phyloP scores from a whole-genome alignment of 73 alveolate species.

The Blepharisma japonicum region DNA sequence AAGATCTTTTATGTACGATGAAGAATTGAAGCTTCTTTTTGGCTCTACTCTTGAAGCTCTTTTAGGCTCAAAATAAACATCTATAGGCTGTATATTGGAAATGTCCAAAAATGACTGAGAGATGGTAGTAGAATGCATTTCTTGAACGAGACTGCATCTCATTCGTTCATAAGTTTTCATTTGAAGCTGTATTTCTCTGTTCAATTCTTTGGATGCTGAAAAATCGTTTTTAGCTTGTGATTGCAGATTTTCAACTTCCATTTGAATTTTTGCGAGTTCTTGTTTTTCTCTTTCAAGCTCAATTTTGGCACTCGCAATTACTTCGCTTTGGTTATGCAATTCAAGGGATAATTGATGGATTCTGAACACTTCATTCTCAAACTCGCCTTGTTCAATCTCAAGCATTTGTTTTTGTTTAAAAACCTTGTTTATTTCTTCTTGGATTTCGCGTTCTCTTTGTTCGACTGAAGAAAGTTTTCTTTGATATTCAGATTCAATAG shows the following conservation, averaged over 20 bases:
- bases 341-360: slow-evolving; percentile 8
- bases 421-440: neutral
- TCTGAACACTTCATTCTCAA: slow-evolving; percentile 3
- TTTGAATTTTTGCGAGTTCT: neutral
- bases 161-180: slow-evolving; percentile 22
- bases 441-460: neutral
- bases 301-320: neutral
- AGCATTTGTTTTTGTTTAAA: neutral
- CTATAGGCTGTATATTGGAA: too few species aligned
- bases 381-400: neutral
- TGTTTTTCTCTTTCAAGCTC: slow-evolving; percentile 2
- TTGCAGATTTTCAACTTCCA: slow-evolving; percentile 16
- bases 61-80: too few species aligned
- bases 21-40: too few species aligned
- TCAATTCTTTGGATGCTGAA: neutral
- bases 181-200: neutral
- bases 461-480: neutral
- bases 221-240: neutral
- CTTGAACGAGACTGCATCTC: neutral
- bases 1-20: too few species aligned
- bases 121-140: neutral
- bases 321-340: slow-evolving; percentile 15
- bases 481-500: neutral
- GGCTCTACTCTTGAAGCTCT: too few species aligned
- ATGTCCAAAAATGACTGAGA: too few species aligned